Base-by-base conservation (phyloP, 805 yeast genomes). In the Candida fluviatilis region DNA sequence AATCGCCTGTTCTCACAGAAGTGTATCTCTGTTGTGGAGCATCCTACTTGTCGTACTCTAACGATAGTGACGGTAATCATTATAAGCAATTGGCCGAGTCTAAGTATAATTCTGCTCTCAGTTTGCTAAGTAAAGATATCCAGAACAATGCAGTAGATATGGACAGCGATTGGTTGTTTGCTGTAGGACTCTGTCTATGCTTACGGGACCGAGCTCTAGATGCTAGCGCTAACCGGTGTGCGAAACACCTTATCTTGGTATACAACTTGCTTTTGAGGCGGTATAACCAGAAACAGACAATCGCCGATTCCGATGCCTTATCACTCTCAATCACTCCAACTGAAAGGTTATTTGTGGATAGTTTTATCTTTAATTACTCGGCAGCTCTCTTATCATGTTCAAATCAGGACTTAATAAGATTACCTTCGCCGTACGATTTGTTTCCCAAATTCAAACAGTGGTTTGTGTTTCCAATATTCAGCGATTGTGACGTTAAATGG, bases 351-450 rank as follows among this genome's bases (percentile, higher is more conserved):
- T 23, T 38, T 16, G 29, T 38, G 18, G 38, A 38, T 19, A 38
- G 41, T 25, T 32, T 38, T 17, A 23, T 32, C 3, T 38, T 38
- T 23, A 28, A 34, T 18, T 38, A 38, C 21, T 29, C 38, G 2
- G 17, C 30, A 3, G 31, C 38, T 4, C 19, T 38, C 18, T 28
- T 38, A 14, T 34, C 38, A 3, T 34, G 34, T 18, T 31, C 34
- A 4, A 29, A 31, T 5, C 13, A 16, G 12, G 36, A 34, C 17
- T 19, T 38, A 19, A 15, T 38, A 7, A 28, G 23, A 6, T 34
- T 38, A 13, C 41, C 41, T 4, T 38, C 41, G 11, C 38, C 41
- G 7, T 38, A 25, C 25, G 38, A n/a, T n/a, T 18, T 38, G 3
- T 38, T 34, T 18, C 26, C 36, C 5, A 21, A 35, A 18, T 26